phyloP scores from a whole-genome alignment of 495 filamentous ascomycete species.

The Xylaria longipes region DNA sequence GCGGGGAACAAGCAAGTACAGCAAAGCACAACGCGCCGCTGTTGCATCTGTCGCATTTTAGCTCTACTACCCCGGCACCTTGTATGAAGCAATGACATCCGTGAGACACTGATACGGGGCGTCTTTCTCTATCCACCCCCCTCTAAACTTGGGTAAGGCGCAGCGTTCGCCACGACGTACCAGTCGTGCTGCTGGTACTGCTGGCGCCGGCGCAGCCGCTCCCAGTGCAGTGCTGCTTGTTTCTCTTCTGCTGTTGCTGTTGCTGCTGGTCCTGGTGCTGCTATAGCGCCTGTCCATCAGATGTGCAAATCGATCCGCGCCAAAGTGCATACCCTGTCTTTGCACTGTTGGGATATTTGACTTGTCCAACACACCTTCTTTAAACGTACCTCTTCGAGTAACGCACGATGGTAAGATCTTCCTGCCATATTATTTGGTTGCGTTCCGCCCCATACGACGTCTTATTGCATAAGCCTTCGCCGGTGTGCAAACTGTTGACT shows the following conservation, averaged over 20 bases:
- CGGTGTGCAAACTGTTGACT: conserved; percentile 53
- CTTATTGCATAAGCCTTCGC: conserved; percentile 37
- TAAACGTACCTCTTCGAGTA: conserved; percentile 35
- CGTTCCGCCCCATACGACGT: conserved; percentile 32
- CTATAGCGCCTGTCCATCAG: conserved; percentile 29
- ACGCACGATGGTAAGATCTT: conserved; percentile 55
- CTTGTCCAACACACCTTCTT: conserved; percentile 48
- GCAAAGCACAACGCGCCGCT: conserved; percentile 21
- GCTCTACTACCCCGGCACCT: conserved; percentile 35
- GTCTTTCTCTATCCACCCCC: conserved; percentile 43
- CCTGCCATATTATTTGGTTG: conserved; percentile 40
- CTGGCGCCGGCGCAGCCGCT: conserved; percentile 6
- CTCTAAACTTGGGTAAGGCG: conserved; percentile 41
- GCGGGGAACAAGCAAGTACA: conserved; percentile 29
- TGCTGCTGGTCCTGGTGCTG: conserved; percentile 19
- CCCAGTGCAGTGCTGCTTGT: conserved; percentile 15
- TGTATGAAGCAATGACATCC: conserved; percentile 41
- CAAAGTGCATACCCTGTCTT: conserved; percentile 37
- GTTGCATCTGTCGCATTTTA: conserved; percentile 27
- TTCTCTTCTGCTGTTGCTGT: conserved; percentile 28
- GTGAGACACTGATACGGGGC: conserved; percentile 45
- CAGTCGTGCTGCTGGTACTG: conserved; percentile 20
- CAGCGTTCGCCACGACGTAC: conserved; percentile 30
- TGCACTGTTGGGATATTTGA: conserved; percentile 36
- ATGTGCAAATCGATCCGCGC: conserved; percentile 38